These are phyloP conservation scores for Russula abietina DNA, from an alignment of 768 basidiomycete genomes.

Conservation along the genomic window DNA sequence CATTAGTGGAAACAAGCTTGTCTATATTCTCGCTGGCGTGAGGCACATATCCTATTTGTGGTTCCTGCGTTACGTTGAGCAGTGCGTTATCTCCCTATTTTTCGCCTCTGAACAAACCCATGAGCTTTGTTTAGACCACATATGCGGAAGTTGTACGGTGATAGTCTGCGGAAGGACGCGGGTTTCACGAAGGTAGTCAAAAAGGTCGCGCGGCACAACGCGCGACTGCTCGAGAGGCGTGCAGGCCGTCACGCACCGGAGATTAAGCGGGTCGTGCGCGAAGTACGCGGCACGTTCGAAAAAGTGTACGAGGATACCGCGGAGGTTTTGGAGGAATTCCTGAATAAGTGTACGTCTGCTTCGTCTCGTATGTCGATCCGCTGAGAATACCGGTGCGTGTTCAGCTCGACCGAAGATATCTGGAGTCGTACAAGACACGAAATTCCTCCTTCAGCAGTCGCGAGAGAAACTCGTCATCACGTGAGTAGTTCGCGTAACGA, in stretches of 20 bases:
- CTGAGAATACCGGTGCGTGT: constrained; percentile 7
- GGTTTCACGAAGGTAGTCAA: constrained; percentile 99
- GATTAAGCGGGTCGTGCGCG: constrained; percentile 75
- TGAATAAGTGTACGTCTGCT: constrained; percentile 72
- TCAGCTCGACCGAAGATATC: constrained; percentile 82
- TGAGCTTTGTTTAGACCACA: constrained; percentile 63
- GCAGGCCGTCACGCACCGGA: constrained; percentile 81
- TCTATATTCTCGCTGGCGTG: constrained; percentile 75
- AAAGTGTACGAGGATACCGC: constrained; percentile 94
- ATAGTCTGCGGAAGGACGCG: constrained; percentile 89
- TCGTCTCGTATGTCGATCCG: not conserved
- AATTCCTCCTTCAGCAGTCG: constrained; percentile 83
- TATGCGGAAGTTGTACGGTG: constrained; percentile 94
- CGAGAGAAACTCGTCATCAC: constrained; percentile 88
- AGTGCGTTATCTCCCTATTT: constrained; percentile 46
- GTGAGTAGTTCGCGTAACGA: constrained; percentile 41
- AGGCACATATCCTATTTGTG: constrained; percentile 90
- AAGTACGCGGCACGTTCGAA: constrained; percentile 91
- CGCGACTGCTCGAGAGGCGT: constrained; percentile 62
- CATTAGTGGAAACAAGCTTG: constrained; percentile 90
- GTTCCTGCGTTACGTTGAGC: constrained; percentile 90
- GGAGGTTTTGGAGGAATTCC: constrained; percentile 88
- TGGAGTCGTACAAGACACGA: constrained; percentile 91
- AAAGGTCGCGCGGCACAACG: constrained; percentile 81
- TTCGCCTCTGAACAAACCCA: not conserved